Percentiles rank a stretch among this genome's conserved stretches.
Evolutionary conservation across 768 basidiomycete genomes (phyloP).

Genomic region (Rubroboletus pulcherrimus): DNA sequence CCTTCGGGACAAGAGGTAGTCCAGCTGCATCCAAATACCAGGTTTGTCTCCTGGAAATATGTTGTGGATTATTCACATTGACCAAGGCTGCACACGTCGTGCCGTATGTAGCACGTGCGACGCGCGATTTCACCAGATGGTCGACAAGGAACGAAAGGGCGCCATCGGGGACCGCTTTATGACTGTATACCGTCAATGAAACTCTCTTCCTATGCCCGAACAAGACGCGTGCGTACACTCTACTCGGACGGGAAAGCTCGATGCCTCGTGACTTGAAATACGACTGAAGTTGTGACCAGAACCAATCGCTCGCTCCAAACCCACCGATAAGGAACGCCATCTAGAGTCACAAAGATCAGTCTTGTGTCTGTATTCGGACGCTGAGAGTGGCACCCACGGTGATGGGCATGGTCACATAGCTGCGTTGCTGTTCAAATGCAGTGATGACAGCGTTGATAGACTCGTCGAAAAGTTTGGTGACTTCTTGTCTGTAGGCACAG

Average conservation of each 20-base stretch:
- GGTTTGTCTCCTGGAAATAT: conserved; percentile 3
- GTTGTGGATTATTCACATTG: conserved; percentile 4
- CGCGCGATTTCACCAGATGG: conserved; percentile 41
- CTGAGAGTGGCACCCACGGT: conserved; percentile 20
- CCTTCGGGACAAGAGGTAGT: not conserved
- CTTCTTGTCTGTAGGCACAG: conserved; percentile 27
- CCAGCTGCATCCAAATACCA: conserved; percentile 6
- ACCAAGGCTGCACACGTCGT: conserved; percentile 41
- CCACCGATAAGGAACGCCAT: conserved; percentile 47
- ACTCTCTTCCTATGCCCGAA: not conserved
- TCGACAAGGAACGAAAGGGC: conserved; percentile 39
- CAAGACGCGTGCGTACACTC: conserved; percentile 37
- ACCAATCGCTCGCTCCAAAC: conserved; percentile 45
- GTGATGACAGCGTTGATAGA: conserved; percentile 33
- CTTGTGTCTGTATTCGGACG: not conserved
- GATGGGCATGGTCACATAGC: conserved; percentile 20
- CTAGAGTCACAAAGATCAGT: not conserved
- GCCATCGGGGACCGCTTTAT: conserved; percentile 51
- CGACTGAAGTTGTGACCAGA: conserved; percentile 38
- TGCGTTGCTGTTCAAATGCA: conserved; percentile 30
- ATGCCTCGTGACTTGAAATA: conserved; percentile 34
- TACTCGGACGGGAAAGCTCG: conserved; percentile 45
- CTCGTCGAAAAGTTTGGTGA: conserved; percentile 39
- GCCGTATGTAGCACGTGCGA: conserved; percentile 45
- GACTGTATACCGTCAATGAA: not conserved